Conservation (phyloP, 2,329 filamentous ascomycete species). For the Pyrenochaeta sp. region DNA sequence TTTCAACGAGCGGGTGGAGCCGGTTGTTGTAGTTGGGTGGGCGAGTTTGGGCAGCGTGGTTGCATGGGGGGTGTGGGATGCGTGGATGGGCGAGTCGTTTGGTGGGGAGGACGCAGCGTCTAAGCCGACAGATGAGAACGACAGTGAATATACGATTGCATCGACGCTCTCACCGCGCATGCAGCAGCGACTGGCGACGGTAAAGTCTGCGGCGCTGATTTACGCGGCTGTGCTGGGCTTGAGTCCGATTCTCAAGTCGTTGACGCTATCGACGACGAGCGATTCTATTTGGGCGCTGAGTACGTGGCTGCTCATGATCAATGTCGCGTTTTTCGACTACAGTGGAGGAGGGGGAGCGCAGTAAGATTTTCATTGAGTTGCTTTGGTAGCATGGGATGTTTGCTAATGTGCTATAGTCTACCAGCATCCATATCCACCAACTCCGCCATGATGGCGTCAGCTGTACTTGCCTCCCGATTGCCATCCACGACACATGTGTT, state of each 20-base stretch:
- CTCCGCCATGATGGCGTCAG: slow-evolving; percentile 93
- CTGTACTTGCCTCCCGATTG: slow-evolving; percentile 88
- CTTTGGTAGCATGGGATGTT: slow-evolving; percentile 4
- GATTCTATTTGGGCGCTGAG: slow-evolving; percentile 99
- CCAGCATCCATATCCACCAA: slow-evolving; percentile 87
- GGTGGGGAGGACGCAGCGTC: no score
- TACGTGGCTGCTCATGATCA: slow-evolving; percentile 90
- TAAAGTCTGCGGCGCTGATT: slow-evolving; percentile 91
- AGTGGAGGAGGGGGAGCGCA: slow-evolving; percentile 70
- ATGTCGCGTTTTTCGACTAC: slow-evolving; percentile 98
- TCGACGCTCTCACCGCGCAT: slow-evolving; percentile 61
- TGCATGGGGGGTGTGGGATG: slow-evolving; percentile 91
- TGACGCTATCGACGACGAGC: slow-evolving; percentile 89
- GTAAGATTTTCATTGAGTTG: slow-evolving; percentile 25
- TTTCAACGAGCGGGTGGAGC: slow-evolving; percentile 83
- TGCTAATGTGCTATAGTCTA: slow-evolving; percentile 58
- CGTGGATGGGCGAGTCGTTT: slow-evolving; percentile 82
- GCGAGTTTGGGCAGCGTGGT: slow-evolving; percentile 82
- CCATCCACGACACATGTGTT: slow-evolving; percentile 94
- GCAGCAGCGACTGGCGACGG: slow-evolving; percentile 74
- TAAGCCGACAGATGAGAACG: not conserved
- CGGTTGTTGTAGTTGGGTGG: slow-evolving; percentile 86
- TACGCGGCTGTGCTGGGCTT: slow-evolving; percentile 91
- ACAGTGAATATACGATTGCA: slow-evolving; percentile 7
- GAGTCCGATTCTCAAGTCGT: slow-evolving; percentile 92